Evolutionary conservation across 2,329 filamentous ascomycete genomes (phyloP).

Genomic region (Penicillium sp.): DNA sequence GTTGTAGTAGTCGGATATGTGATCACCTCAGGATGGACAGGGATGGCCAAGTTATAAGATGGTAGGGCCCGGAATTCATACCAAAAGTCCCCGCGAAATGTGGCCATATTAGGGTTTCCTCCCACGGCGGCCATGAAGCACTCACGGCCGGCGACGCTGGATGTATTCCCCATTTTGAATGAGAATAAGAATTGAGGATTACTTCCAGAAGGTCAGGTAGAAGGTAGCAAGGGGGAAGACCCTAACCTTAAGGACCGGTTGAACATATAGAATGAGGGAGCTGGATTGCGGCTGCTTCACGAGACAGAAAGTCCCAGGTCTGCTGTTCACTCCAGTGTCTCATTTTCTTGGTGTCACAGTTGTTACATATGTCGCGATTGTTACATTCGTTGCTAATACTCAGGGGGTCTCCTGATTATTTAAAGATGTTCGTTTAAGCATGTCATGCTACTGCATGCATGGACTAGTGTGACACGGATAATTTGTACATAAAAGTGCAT

Average conservation of each 20-base stretch:
- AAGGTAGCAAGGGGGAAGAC: neutral
- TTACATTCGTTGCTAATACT: neutral
- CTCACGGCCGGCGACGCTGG: conserved; percentile 16
- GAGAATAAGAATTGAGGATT: neutral
- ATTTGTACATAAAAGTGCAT: neutral
- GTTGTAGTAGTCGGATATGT: conserved; percentile 15
- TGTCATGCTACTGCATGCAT: neutral
- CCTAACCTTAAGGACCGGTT: too few relatives aligned
- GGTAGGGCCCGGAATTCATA: conserved; percentile 16
- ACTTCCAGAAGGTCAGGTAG: too few relatives aligned
- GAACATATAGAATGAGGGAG: neutral
- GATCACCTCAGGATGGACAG: conserved; percentile 20
- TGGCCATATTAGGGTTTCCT: conserved; percentile 11
- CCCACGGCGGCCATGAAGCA: conserved; percentile 25
- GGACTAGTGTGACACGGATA: neutral
- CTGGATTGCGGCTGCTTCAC: neutral
- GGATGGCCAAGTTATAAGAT: conserved; percentile 28
- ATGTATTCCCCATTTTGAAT: conserved; percentile 16
- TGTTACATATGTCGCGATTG: neutral
- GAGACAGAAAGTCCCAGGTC: neutral
- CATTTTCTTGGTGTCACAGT: neutral
- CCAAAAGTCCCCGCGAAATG: conserved; percentile 21
- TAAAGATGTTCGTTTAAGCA: neutral
- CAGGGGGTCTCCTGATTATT: neutral
- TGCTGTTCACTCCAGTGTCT: neutral